Evolutionary conservation across 1,284 basidiomycete genomes (phyloP), one percentile per base, ranked within the genome.

Genomic region (Fomitopsis pinicola): DNA sequence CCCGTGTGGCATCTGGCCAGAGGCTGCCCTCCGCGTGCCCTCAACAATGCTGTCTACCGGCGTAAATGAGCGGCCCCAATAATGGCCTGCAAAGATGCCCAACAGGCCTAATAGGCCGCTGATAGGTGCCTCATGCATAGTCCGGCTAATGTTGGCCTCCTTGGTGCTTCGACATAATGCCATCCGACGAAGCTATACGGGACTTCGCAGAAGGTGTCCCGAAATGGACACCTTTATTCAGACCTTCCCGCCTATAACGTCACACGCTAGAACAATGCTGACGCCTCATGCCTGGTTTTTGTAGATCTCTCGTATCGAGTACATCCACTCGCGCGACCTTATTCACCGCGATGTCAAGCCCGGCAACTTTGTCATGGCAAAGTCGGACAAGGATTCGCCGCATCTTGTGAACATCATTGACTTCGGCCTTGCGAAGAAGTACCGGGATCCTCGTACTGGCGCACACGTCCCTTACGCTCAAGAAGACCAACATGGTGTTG

Each of bases 341-440:
- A 80, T 98, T 40, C 97, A 99, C 74, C 88, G 97, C 61, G 95
- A 98, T 74, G 92, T 99, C 73, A 98, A 98, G 73, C 96, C 96
- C 7, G 95, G 93, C 52, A 98, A 98, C 76, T 96, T 98, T 65
- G 87, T 98, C 59, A 89, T 91, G 82, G 86, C 88, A 63, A 83
- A 63, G 48, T 64, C 82, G 0, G 82, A 81, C 52, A 78, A 82
- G 56, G 78, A 80, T 7, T 69, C 81, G 0, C 80, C 82, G 67
- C 76, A 66, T 28, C 64, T 87, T 57, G 86, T 97, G 72, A 96
- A 94, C 74, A 85, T 98, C 67, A 98, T 98, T 72, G 97, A 98
- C 79, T 98, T 98, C 76, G 96, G 96, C 60, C 88, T 98, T 48
- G 95, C 96, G 8, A 97, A 97, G 77, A 96, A 95, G 75, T 98